Evolutionary conservation across 2,329 filamentous ascomycete genomes (phyloP).

Genomic region (Fusarium domesticum): DNA sequence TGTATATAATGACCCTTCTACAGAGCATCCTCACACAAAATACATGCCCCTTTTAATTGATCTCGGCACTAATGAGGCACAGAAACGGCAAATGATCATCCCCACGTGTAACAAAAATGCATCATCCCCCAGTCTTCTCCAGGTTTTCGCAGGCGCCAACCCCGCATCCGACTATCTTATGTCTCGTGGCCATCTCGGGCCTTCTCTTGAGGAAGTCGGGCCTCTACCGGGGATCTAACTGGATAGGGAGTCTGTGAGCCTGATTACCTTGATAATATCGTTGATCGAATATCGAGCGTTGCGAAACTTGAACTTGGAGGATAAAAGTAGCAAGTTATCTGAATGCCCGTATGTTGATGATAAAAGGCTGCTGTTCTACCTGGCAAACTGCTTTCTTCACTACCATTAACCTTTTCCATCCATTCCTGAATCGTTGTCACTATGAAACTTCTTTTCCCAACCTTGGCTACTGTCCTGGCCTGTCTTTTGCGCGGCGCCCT

Average conservation of each 20-base stretch:
- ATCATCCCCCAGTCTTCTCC: neutral
- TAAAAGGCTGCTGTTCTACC: neutral
- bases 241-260: constrained; percentile 1
- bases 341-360: neutral
- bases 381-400: neutral
- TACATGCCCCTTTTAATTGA: neutral
- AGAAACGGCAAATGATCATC: neutral
- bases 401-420: neutral
- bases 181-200: neutral
- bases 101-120: neutral
- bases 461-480: constrained; percentile 9
- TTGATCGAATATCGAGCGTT: too few species aligned
- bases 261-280: neutral
- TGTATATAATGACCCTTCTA: neutral
- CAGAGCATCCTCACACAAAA: neutral
- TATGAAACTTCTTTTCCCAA: constrained; percentile 12
- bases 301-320: too few species aligned
- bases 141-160: neutral
- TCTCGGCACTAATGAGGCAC: neutral
- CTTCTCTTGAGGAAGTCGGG: constrained; percentile 2
- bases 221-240: neutral
- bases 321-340: too few species aligned
- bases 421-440: neutral
- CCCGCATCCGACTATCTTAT: neutral
- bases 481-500: constrained; percentile 2